phyloP scores from a whole-genome alignment of 768 basidiomycete genomes.

The Boletus pseudopeckii region DNA sequence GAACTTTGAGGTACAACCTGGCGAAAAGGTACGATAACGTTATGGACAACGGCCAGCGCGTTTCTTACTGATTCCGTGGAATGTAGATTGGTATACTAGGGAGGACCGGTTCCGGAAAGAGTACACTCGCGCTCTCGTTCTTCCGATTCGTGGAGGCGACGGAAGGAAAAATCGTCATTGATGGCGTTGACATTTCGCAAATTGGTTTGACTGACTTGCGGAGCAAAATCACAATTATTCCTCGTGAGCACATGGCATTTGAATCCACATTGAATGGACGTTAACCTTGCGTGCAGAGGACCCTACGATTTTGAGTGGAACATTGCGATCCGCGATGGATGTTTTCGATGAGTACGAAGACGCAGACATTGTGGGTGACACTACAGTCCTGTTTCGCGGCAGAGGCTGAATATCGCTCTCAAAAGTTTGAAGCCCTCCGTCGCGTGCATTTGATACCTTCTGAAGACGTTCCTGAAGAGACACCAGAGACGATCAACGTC shows the following conservation, averaged over 20 bases:
- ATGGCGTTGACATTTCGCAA: conserved; percentile 73
- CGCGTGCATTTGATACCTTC: conserved; percentile 77
- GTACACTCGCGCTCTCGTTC: conserved; percentile 78
- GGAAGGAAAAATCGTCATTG: conserved; percentile 69
- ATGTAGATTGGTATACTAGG: conserved; percentile 66
- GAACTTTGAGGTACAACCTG: conserved; percentile 67
- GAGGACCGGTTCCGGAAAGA: conserved; percentile 72
- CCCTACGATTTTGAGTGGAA: conserved; percentile 83
- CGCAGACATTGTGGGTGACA: conserved; percentile 62
- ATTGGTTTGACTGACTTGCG: conserved; percentile 83
- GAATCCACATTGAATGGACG: neutral
- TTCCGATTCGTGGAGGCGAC: conserved; percentile 90
- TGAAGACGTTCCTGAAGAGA: conserved; percentile 41
- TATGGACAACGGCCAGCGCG: neutral
- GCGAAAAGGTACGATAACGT: conserved; percentile 59
- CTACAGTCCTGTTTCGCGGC: neutral
- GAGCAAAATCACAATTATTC: conserved; percentile 71
- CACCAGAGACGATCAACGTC: conserved; percentile 48
- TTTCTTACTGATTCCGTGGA: conserved; percentile 4
- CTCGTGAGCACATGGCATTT: conserved; percentile 44
- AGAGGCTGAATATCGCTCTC: neutral
- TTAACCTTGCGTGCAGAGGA: conserved; percentile 55
- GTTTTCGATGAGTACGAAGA: conserved; percentile 87
- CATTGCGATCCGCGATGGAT: conserved; percentile 74
- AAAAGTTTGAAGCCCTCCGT: conserved; percentile 76